Evolutionary conservation across 2,329 filamentous ascomycete genomes (phyloP).

Genomic region (Stemphylium beticola): DNA sequence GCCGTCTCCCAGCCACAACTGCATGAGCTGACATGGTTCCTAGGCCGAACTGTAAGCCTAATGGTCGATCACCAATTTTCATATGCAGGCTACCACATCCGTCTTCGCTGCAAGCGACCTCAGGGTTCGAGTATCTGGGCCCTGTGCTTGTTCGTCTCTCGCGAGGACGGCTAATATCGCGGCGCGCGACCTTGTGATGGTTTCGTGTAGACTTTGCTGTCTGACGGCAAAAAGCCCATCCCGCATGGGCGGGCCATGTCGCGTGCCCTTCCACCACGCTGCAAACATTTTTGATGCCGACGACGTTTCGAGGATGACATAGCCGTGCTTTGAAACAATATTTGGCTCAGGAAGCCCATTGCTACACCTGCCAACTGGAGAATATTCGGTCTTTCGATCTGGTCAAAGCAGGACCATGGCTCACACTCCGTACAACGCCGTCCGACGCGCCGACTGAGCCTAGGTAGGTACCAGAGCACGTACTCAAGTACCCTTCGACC

Average conservation of each 20-base stretch:
- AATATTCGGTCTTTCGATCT: background rate
- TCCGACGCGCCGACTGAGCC: background rate
- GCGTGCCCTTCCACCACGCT: conserved; percentile 12
- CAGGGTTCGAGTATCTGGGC: conserved; percentile 2
- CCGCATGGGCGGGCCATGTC: conserved; percentile 9
- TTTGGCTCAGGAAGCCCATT: conserved; percentile 5
- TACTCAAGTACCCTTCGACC: background rate
- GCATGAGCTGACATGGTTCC: conserved; percentile 19
- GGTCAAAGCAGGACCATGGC: background rate
- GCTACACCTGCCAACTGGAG: background rate
- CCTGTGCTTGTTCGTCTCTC: conserved; percentile 8
- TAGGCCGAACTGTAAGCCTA: background rate
- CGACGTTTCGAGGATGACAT: conserved; percentile 23
- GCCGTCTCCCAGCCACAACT: background rate
- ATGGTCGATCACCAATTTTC: conserved; percentile 12
- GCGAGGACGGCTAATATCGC: conserved; percentile 3
- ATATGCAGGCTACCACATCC: conserved; percentile 18
- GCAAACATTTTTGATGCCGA: conserved; percentile 33
- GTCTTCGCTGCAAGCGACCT: conserved; percentile 6
- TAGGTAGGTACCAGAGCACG: background rate
- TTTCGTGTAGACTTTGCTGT: background rate
- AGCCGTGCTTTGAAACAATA: conserved; percentile 19
- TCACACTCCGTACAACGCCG: background rate
- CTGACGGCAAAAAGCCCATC: background rate
- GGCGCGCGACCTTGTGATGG: background rate